A percentile compares a stretch with the other conserved stretches of the same genome.
phyloP scores from a whole-genome alignment of 176 grass and related monocot species.

The Raddia distichophylla region DNA sequence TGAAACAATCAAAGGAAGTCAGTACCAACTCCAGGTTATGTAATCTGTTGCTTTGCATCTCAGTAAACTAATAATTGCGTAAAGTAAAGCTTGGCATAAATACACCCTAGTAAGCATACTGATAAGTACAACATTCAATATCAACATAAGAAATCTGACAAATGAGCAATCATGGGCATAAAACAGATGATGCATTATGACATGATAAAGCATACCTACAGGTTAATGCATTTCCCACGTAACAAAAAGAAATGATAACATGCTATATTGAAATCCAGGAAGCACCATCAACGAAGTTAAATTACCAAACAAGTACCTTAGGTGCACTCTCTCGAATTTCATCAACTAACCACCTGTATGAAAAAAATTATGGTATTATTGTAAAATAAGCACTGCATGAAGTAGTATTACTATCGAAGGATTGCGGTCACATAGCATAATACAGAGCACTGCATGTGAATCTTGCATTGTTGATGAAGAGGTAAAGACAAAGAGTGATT shows the following conservation, averaged over 20 bases:
- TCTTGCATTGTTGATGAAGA: neutral
- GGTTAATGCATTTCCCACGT: constrained; percentile 29
- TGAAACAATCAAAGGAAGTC: constrained; percentile 46
- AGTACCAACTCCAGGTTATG: constrained; percentile 12
- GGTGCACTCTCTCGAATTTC: constrained; percentile 92
- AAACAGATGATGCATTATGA: constrained; percentile 28
- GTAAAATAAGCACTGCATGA: neutral
- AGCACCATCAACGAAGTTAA: constrained; percentile 24
- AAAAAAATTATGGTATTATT: constrained; percentile 30
- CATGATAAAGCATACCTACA: neutral
- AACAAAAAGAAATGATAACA: neutral
- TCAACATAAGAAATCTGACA: neutral
- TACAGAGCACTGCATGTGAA: neutral
- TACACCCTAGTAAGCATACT: constrained; percentile 23
- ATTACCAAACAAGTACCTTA: constrained; percentile 54
- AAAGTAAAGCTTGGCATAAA: constrained; percentile 9
- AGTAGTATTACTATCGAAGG: constrained; percentile 3
- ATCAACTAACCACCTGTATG: constrained; percentile 91
- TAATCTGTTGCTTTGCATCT: neutral
- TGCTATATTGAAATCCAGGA: constrained; percentile 3
- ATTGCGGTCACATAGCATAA: neutral
- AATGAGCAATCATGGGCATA: neutral
- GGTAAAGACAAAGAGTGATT: neutral
- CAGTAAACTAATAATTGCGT: constrained; percentile 20
- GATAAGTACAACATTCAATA: constrained; percentile 26